A percentile compares a stretch with the other conserved stretches of the same genome.
phyloP scores from a whole-genome alignment of 371 early-diverging fungal species.

The Lichtheimia ramosa region DNA sequence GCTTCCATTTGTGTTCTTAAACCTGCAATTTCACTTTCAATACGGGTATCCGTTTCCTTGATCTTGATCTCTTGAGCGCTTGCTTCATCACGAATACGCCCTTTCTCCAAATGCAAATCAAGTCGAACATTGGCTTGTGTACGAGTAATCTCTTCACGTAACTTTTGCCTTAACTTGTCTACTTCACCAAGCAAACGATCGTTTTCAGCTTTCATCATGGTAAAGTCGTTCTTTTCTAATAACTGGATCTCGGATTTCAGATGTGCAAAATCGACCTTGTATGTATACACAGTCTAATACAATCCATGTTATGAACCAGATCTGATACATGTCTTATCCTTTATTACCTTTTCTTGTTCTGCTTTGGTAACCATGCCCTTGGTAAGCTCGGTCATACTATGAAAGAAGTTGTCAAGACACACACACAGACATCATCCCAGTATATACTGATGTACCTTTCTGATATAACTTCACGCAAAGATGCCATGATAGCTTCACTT shows the following conservation, averaged over 20 bases:
- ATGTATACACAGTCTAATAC: constrained; percentile 74
- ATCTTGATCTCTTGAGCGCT: constrained; percentile 83
- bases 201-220: constrained; percentile 81
- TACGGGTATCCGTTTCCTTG: constrained; percentile 83
- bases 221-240: constrained; percentile 89
- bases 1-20: constrained; percentile 90
- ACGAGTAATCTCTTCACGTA: constrained; percentile 83
- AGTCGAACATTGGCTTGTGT: constrained; percentile 87
- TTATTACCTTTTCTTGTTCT: constrained; percentile 78
- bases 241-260: constrained; percentile 86
- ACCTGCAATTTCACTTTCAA: constrained; percentile 86
- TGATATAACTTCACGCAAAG: constrained; percentile 69
- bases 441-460: constrained; percentile 58
- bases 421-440: neutral
- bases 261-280: constrained; percentile 90
- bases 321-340: neutral
- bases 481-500: constrained; percentile 79
- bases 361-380: constrained; percentile 74
- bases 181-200: constrained; percentile 77
- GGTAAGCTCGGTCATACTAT: constrained; percentile 59
- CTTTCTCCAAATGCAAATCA: constrained; percentile 90
- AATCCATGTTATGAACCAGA: neutral
- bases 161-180: constrained; percentile 74
- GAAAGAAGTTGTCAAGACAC: neutral
- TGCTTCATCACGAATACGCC: constrained; percentile 83